Evolutionary conservation across 106 monocot species (phyloP).

Genomic region (Dactylorhiza incarnata): DNA sequence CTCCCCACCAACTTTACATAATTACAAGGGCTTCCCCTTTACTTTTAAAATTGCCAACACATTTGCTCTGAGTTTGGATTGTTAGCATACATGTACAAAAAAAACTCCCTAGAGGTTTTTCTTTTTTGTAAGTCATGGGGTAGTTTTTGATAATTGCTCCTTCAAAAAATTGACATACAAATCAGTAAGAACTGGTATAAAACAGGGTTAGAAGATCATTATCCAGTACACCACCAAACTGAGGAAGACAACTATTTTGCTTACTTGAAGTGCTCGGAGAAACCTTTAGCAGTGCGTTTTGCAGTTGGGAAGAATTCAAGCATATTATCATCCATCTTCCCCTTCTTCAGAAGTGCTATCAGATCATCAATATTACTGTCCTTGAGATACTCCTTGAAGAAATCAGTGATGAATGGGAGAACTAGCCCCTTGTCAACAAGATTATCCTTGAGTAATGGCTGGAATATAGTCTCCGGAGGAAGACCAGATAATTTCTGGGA

Average conservation of each 20-base stretch:
- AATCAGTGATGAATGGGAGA: slow-evolving; percentile 88
- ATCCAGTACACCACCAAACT: not conserved
- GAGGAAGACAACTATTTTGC: slow-evolving; percentile 7
- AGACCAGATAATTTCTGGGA: slow-evolving; percentile 95
- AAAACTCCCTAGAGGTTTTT: too few species aligned
- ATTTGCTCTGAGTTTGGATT: too few species aligned
- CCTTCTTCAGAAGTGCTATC: slow-evolving; percentile 71
- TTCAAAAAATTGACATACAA: not conserved
- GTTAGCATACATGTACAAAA: too few species aligned
- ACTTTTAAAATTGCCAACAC: too few species aligned
- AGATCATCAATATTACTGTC: slow-evolving; percentile 92
- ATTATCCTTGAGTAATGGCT: slow-evolving; percentile 91
- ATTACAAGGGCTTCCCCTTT: too few species aligned
- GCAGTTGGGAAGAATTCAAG: slow-evolving; percentile 82
- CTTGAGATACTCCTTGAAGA: slow-evolving; percentile 79
- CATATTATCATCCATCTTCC: slow-evolving; percentile 94
- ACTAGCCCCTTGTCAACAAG: slow-evolving; percentile 95
- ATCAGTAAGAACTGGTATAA: not conserved
- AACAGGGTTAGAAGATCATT: not conserved
- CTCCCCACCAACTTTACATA: too few species aligned
- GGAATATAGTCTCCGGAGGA: slow-evolving; percentile 92
- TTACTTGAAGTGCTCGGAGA: slow-evolving; percentile 95
- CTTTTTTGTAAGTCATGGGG: too few species aligned
- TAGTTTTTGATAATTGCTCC: too few species aligned
- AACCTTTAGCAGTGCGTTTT: slow-evolving; percentile 63